Percentiles rank a stretch among this genome's conserved stretches.
These are phyloP conservation scores for Suillus alpinus DNA, from an alignment of 768 basidiomycete genomes.

Conservation along the genomic window DNA sequence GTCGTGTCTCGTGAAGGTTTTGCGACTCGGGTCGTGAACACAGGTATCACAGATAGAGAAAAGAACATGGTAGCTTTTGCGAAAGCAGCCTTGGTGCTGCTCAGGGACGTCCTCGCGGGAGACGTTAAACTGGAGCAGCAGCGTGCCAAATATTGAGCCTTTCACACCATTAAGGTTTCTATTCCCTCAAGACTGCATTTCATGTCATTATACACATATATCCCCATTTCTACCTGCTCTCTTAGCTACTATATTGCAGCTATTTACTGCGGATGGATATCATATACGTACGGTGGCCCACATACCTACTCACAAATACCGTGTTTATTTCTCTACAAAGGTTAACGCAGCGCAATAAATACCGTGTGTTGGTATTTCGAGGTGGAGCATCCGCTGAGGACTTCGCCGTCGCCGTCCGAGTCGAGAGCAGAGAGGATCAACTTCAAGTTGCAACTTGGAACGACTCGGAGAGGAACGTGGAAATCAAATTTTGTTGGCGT, in stretches of 20 bases:
- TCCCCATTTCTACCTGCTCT: neutral
- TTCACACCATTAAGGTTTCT: neutral
- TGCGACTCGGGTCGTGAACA: conserved; percentile 14
- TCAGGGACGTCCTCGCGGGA: conserved; percentile 12
- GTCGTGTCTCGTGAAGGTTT: conserved; percentile 10
- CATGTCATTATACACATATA: neutral
- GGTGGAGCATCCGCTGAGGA: too few species aligned
- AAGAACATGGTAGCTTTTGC: conserved; percentile 19
- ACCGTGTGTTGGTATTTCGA: too few species aligned
- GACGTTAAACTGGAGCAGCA: conserved; percentile 9
- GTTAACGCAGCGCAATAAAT: too few species aligned
- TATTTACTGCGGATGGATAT: neutral
- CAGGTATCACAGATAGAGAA: conserved; percentile 12
- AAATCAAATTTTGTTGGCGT: too few species aligned
- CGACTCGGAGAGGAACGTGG: too few species aligned
- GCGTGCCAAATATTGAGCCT: neutral
- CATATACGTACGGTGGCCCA: too few species aligned
- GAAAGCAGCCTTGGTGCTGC: conserved; percentile 11
- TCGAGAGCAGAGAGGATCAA: too few species aligned
- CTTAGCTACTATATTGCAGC: neutral
- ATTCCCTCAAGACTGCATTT: neutral
- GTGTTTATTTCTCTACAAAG: neutral
- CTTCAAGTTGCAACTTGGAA: too few species aligned
- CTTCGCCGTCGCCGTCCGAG: too few species aligned
- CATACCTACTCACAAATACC: neutral